Evolutionary conservation across 495 filamentous ascomycete species (phyloP), one percentile per base, ranked within the genome.

Genomic region (Penicillium ochrochloron): DNA sequence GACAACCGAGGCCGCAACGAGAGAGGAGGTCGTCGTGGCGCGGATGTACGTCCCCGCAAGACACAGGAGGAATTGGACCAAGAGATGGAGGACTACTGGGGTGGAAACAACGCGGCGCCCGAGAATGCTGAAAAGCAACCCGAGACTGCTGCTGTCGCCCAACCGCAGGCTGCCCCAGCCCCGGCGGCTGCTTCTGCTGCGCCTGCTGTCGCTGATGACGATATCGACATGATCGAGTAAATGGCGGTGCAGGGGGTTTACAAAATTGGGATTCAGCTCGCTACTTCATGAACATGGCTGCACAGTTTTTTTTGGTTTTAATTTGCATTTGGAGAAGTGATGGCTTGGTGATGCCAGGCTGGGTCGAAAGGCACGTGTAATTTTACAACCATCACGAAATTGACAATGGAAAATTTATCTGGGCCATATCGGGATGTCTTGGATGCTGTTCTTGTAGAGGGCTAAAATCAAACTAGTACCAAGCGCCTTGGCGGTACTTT

Each of bases 81-180:
- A 39, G 94, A 98, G 80, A 98, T 98, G 94, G 93, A 88, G 37
- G 92, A 97, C 71, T 98, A 98, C 77, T 98, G 91, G 82, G 83
- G 84, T 39, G 73, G 74, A 21, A 78, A 62, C 37, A 59, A 75
- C 25, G 74, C 71, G n/a, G 73, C 69, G 51, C 69, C 70, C 19
- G 76, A 65, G 27, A 59, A 70, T 46, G 67, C 71, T 21, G 74
- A 70, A 5, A 67, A 73, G 42, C 70, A 66, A 50, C 53, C 55
- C 21, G 55, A 59, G 5, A 42, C 54, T 35, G 60, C 41, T 35
- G 60, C 41, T 39, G 57, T 14, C 42, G 44, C 63, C 69, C 54
- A 71, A 11, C 60, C 60, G 39, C 70, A 70, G 39, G 65, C 59
- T 34, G 70, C 66, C 17, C 69, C 73, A 4, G 70, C 73, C 44